Evolutionary conservation across 805 yeast species (phyloP).

Genomic region (Tetrapisispora namnaoensis): DNA sequence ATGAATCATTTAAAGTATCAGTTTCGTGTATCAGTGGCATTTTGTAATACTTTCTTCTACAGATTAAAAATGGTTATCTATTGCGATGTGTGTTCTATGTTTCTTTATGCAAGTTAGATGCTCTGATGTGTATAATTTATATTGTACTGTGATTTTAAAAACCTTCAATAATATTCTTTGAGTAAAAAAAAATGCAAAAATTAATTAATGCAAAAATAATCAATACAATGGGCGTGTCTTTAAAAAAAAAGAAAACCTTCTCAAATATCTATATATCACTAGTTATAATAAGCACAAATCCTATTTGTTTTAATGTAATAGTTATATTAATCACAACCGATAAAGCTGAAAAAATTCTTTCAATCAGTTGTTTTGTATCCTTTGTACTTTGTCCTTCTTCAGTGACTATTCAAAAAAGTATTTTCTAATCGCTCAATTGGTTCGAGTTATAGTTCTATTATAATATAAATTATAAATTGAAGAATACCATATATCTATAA

Average conservation of each 20-base stretch:
- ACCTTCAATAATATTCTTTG: not conserved
- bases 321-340: not conserved
- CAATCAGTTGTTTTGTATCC: not conserved
- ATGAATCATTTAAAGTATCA: not conserved
- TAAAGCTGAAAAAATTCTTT: no score
- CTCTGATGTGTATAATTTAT: not conserved
- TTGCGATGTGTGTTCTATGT: not conserved
- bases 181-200: not conserved
- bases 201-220: not conserved
- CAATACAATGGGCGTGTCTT: not conserved
- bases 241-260: no score
- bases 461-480: no score
- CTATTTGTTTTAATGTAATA: no score
- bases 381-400: not conserved
- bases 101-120: not conserved
- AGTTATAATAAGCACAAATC: no score
- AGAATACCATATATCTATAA: no score
- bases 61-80: not conserved
- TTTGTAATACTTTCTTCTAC: not conserved
- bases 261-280: no score
- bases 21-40: conserved; percentile 5
- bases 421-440: not conserved
- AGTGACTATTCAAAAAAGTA: not conserved
- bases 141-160: not conserved
- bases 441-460: not conserved